Base-by-base conservation (phyloP, 108 stramenopile species). In the Nitzschia sp. region DNA sequence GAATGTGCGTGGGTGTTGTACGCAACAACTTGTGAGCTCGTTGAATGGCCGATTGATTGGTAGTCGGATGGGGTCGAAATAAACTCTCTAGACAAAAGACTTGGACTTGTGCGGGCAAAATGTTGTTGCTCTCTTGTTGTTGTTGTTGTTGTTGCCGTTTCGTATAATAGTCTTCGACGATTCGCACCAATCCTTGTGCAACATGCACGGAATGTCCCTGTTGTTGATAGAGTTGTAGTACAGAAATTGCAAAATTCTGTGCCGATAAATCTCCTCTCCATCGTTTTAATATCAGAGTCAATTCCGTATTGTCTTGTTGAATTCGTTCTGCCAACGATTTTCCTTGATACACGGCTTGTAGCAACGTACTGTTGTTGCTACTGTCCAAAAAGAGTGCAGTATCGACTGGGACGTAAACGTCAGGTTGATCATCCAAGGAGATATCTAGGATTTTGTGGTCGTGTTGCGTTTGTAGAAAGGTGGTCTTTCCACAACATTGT, bases 401-500 rank as follows among this genome's bases (percentile, higher is more conserved):
- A 0, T 74, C 63, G 11, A 93, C 36, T 48, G 78, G 68, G 62
- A 89, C 57, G 73, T 93, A 93, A 1, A 91, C 86, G 54, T 81
- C 77, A 4, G 49, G 53, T 70, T 93, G 89, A 72, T 93, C 92
- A 62, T 93, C 92, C 35, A 93, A 80, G 9, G 84, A 62, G 25
- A 93, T 64, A 63, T 93, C 92, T 0, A 71, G 42, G 21, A 86
- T 76, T n/a, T n/a, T n/a, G 47, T 61, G n/a, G 5, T 5, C 21
- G 15, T 55, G 27, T 24, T 30, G 28, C 8, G 61, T 66, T 59
- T 62, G 24, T 51, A 93, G 54, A 30, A 88, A 66, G 4, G 83
- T 87, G 15, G 92, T 85, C 38, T 93, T 93, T 5, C 92, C 92
- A 30, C 86, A 64, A 57, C 87, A 85, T 51, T 83, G 92, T 19